A percentile compares a stretch with the other conserved stretches of the same genome.
phyloP scores from a whole-genome alignment of 2,329 filamentous ascomycete species.

The Venturia aucupariae region DNA sequence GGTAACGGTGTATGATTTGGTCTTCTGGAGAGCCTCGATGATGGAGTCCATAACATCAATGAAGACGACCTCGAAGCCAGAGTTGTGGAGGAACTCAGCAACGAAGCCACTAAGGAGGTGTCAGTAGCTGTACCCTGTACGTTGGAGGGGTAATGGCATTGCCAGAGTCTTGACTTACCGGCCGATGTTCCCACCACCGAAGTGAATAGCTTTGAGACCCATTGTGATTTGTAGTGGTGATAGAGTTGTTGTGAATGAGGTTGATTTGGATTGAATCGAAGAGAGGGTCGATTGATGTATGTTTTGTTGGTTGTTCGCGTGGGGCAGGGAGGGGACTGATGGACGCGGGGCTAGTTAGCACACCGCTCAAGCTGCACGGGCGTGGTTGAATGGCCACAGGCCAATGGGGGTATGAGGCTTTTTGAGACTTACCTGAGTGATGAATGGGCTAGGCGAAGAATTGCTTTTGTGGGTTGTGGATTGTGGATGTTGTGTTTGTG shows the following conservation, averaged over 20 bases:
- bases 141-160: neutral
- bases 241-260: neutral
- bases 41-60: constrained; percentile 83
- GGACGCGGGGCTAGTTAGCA: neutral
- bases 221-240: neutral
- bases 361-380: neutral
- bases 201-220: constrained; percentile 38
- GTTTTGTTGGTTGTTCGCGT: neutral
- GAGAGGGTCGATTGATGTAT: neutral
- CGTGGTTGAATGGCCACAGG: neutral
- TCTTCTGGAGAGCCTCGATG: constrained; percentile 68
- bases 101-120: constrained; percentile 33
- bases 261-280: neutral
- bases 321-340: neutral
- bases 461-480: neutral
- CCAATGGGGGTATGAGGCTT: neutral
- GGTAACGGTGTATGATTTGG: constrained; percentile 77
- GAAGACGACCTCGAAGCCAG: constrained; percentile 92
- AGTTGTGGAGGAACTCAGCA: constrained; percentile 82
- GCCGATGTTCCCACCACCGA: constrained; percentile 46
- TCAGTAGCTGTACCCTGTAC: constrained; percentile 6
- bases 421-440: neutral
- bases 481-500: neutral
- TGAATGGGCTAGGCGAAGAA: neutral
- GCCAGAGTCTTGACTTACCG: constrained; percentile 21